Evolutionary conservation across 768 basidiomycete genomes (phyloP).

Genomic region (Mycena belliarum): DNA sequence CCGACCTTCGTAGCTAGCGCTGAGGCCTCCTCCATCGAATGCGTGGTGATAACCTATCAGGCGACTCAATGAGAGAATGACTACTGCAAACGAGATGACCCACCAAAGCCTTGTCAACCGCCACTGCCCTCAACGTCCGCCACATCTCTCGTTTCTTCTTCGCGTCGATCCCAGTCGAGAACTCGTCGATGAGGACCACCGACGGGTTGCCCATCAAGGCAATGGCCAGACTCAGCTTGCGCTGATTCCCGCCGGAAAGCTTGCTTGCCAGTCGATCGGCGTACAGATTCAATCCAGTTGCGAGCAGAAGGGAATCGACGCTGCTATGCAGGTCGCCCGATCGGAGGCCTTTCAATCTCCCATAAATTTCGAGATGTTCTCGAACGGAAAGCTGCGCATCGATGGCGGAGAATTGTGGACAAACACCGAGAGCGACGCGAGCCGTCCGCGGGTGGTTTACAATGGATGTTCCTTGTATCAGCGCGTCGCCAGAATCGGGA

Average conservation of each 20-base stretch:
- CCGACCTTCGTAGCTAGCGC: conserved; percentile 68
- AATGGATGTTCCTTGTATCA: conserved; percentile 67
- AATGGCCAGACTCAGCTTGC: conserved; percentile 76
- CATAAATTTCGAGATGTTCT: conserved; percentile 74
- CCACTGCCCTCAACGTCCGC: conserved; percentile 65
- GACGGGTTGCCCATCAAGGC: conserved; percentile 77
- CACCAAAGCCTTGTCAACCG: conserved; percentile 52
- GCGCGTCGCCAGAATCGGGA: conserved; percentile 68
- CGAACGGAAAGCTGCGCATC: conserved; percentile 76
- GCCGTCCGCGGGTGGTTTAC: conserved; percentile 63
- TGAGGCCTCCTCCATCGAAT: conserved; percentile 51
- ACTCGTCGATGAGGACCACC: conserved; percentile 81
- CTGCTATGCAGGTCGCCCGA: conserved; percentile 52
- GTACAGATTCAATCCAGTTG: conserved; percentile 59
- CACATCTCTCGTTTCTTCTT: conserved; percentile 87
- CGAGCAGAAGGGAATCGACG: conserved; percentile 57
- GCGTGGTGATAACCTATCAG: conserved; percentile 68
- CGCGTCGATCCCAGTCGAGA: conserved; percentile 81
- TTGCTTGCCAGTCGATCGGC: conserved; percentile 73
- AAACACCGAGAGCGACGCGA: conserved; percentile 73
- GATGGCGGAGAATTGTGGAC: conserved; percentile 84
- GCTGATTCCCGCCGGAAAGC: conserved; percentile 78
- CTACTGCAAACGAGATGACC: too few species aligned
- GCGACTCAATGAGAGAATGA: neutral
- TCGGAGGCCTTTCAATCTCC: conserved; percentile 69